phyloP scores from a whole-genome alignment of 129 eudicot species.

The Chrysanthemum seticuspe region DNA sequence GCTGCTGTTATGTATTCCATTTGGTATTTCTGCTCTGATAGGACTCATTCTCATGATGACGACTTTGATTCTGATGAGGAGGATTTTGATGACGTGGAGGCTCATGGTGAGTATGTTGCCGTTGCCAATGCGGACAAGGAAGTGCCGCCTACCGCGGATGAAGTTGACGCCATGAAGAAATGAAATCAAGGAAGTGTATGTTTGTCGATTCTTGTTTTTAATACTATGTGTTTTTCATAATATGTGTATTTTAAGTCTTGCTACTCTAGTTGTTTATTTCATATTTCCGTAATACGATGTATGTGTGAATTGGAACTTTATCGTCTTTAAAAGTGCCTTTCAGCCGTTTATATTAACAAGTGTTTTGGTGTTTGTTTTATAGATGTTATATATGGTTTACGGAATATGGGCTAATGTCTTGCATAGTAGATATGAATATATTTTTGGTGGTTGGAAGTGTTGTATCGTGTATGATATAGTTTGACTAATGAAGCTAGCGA shows the following conservation, averaged over 20 bases:
- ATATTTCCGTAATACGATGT: too few relatives aligned
- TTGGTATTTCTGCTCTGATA: conserved; percentile 56
- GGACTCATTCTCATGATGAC: conserved; percentile 44
- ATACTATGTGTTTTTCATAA: background rate
- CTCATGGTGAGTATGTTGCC: conserved; percentile 42
- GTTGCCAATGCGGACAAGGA: conserved; percentile 38
- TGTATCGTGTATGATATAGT: background rate
- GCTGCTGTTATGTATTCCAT: conserved; percentile 75
- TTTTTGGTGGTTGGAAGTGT: background rate
- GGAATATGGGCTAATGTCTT: conserved; percentile 10
- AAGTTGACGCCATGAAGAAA: conserved; percentile 38
- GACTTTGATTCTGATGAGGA: conserved; percentile 19
- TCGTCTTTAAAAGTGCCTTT: too few relatives aligned
- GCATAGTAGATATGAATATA: background rate
- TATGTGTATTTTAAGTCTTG: background rate
- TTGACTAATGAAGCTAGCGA: background rate
- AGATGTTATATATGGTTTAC: background rate
- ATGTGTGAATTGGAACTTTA: too few relatives aligned
- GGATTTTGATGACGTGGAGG: conserved; percentile 40
- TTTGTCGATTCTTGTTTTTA: background rate
- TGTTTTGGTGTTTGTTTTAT: too few relatives aligned
- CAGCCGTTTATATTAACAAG: too few relatives aligned
- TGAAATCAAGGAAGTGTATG: background rate
- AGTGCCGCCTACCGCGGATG: conserved; percentile 34
- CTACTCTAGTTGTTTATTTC: too few relatives aligned